Conservation (phyloP, 371 early-diverging fungal species). For the Chytridium lagenaria region DNA sequence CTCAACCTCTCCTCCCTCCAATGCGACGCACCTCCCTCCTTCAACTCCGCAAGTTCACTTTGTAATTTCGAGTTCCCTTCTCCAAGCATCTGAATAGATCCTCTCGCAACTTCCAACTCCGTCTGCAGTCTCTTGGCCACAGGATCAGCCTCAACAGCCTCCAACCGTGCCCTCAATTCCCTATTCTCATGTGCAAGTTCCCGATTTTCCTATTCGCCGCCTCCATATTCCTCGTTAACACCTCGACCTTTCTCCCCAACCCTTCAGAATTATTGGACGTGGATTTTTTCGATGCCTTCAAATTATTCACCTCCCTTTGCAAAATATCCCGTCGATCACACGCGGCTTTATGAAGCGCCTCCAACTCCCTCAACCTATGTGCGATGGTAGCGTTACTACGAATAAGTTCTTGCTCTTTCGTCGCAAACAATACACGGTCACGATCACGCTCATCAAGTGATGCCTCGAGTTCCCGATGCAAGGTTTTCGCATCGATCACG, state of each 20-base stretch:
- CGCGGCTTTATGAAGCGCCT: background rate
- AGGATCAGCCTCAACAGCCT: conserved; percentile 8
- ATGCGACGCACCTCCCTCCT: background rate
- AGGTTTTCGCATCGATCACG: conserved; percentile 2
- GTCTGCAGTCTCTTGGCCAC: background rate
- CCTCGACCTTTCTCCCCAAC: conserved; percentile 12
- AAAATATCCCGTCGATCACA: background rate
- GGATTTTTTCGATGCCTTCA: conserved; percentile 14
- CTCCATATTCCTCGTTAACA: conserved; percentile 7
- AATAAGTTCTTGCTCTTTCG: conserved; percentile 10
- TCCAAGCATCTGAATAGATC: background rate
- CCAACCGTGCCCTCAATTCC: conserved; percentile 3
- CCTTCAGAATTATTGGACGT: background rate
- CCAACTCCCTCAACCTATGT: background rate
- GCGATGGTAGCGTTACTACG: background rate
- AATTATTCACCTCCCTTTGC: conserved; percentile 18
- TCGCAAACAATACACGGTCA: background rate
- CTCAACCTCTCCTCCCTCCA: conserved; percentile 4
- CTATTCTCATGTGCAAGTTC: conserved; percentile 3
- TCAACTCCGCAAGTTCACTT: background rate
- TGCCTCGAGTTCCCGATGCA: background rate
- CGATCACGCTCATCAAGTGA: background rate
- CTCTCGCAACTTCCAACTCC: conserved; percentile 7
- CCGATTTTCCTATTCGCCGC: conserved; percentile 3
- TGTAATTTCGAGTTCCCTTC: background rate